Evolutionary conservation across 169 alveolate species (phyloP).

Genomic region (Condylostoma magnum): DNA sequence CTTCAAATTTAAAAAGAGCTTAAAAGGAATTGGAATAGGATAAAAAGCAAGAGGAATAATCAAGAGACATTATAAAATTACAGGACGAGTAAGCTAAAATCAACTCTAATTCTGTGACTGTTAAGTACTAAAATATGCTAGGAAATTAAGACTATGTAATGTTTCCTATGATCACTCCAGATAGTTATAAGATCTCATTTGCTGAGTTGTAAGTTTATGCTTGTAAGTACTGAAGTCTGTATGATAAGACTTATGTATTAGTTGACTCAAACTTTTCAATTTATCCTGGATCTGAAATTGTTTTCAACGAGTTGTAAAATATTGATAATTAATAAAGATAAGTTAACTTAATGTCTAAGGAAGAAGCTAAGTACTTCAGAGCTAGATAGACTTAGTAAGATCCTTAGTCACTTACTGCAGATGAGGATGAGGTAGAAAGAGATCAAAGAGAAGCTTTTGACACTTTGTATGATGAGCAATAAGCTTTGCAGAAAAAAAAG

Average conservation of each 20-base stretch:
- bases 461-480: not conserved
- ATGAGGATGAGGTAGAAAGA: not conserved
- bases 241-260: not conserved
- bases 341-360: slow-evolving; percentile 22
- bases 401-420: not conserved
- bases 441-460: not conserved
- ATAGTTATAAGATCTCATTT: not conserved
- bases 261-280: not conserved
- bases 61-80: not conserved
- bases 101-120: not conserved
- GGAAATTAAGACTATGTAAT: not conserved
- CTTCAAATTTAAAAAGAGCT: slow-evolving; percentile 12
- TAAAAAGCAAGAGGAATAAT: not conserved
- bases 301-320: not conserved
- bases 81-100: not conserved
- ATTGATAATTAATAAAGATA: no score
- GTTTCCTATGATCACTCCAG: not conserved
- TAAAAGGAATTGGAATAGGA: not conserved
- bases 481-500: not conserved
- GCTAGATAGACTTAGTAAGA: not conserved
- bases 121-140: not conserved
- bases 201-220: not conserved
- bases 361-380: slow-evolving; percentile 18
- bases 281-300: slow-evolving; percentile 2
- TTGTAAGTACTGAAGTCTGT: slow-evolving; percentile 13